Evolutionary conservation across 1,284 basidiomycete species (phyloP).

Genomic region (Papiliotrema nemorosa): DNA sequence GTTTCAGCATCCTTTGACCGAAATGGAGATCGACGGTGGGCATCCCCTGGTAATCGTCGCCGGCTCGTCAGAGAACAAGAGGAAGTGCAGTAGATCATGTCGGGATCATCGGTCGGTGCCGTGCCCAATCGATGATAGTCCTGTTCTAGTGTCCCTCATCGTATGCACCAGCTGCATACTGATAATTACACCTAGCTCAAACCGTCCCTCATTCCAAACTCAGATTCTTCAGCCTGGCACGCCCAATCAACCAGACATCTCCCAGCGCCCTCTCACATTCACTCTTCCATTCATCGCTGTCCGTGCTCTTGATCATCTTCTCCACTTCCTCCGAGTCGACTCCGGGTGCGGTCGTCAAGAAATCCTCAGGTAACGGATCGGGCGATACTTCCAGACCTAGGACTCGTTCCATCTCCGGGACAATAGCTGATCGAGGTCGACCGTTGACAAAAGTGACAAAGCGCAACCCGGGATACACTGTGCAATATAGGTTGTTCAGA

Average conservation of each 20-base stretch:
- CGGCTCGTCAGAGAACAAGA: too few species aligned
- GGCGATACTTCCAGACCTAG: slow-evolving; percentile 49
- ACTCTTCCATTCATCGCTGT: slow-evolving; percentile 53
- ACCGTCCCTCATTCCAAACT: too few species aligned
- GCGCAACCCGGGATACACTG: slow-evolving; percentile 65
- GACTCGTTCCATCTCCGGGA: slow-evolving; percentile 70
- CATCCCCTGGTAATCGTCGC: too few species aligned
- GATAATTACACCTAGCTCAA: too few species aligned
- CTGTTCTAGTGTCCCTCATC: too few species aligned
- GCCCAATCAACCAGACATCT: slow-evolving; percentile 71
- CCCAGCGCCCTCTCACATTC: slow-evolving; percentile 69
- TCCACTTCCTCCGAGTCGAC: slow-evolving; percentile 45
- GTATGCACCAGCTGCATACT: too few species aligned
- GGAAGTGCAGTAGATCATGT: too few species aligned
- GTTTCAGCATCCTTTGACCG: too few species aligned
- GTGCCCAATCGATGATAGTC: too few species aligned
- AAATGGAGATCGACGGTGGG: too few species aligned
- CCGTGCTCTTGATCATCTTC: slow-evolving; percentile 18
- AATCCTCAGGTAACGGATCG: slow-evolving; percentile 30
- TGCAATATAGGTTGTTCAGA: slow-evolving; percentile 77
- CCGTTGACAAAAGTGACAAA: slow-evolving; percentile 92
- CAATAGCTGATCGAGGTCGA: slow-evolving; percentile 65
- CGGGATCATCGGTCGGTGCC: too few species aligned
- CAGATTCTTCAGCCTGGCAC: slow-evolving; percentile 54
- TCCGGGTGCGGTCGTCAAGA: slow-evolving; percentile 45